These are phyloP conservation scores for Paraconiothyrium sp. DNA, from an alignment of 2,329 filamentous ascomycete species.

Conservation along the genomic window DNA sequence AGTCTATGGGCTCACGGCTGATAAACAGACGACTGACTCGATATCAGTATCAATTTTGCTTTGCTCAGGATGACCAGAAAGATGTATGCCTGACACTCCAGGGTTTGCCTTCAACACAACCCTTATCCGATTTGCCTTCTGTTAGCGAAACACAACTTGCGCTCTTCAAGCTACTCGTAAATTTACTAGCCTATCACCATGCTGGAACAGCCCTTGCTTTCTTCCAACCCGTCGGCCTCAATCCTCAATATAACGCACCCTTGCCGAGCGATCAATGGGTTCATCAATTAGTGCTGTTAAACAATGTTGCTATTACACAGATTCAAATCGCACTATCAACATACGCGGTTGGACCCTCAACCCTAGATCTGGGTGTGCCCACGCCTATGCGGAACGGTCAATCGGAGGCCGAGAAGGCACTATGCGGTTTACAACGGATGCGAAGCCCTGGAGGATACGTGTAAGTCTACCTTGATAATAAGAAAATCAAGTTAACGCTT, in stretches of 20 bases:
- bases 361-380: not conserved
- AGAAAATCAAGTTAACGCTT: no score
- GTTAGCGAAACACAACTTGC: not conserved
- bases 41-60: not conserved
- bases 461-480: conserved; percentile 16
- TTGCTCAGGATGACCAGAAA: not conserved
- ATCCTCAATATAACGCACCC: not conserved
- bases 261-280: not conserved
- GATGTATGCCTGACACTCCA: not conserved
- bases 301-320: not conserved
- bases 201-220: not conserved
- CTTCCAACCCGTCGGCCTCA: not conserved
- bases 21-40: not conserved
- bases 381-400: not conserved
- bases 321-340: not conserved
- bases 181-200: not conserved
- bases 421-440: conserved; percentile 24
- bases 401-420: conserved; percentile 20
- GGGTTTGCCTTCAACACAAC: not conserved
- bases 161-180: not conserved
- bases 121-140: not conserved
- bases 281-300: not conserved
- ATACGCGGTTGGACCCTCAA: not conserved
- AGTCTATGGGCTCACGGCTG: not conserved
- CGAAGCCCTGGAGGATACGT: conserved; percentile 23